Conservation (phyloP, 208 protist genomes). For the Trypanosoma avium region DNA sequence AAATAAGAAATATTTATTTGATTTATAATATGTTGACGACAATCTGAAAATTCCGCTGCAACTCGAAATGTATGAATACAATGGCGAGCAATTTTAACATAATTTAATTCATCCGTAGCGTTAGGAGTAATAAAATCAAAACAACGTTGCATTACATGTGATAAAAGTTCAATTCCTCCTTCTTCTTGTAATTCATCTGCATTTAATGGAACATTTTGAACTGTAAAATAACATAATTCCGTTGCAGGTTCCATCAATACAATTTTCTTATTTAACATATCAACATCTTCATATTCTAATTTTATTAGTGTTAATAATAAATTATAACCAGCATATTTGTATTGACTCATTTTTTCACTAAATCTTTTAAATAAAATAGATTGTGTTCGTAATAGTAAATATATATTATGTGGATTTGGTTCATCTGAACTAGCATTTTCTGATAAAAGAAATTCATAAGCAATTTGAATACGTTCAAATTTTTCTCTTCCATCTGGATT, state of each 20-base stretch:
- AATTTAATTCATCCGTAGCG: conserved; percentile 41
- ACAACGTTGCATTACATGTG: conserved; percentile 62
- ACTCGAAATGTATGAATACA: conserved; percentile 83
- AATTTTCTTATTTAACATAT: conserved; percentile 70
- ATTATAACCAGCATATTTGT: conserved; percentile 95
- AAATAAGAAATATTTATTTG: conserved; percentile 57
- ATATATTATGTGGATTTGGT: conserved; percentile 63
- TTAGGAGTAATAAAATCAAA: conserved; percentile 65
- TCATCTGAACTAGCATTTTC: conserved; percentile 31
- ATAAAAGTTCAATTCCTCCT: conserved; percentile 84
- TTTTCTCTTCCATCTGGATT: conserved; percentile 93
- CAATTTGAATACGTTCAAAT: conserved; percentile 92
- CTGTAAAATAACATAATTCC: conserved; percentile 89
- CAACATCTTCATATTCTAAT: conserved; percentile 56
- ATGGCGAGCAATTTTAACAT: conserved; percentile 59
- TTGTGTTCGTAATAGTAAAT: conserved; percentile 86
- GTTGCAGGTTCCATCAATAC: conserved; percentile 78
- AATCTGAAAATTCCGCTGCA: conserved; percentile 70
- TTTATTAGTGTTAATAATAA: conserved; percentile 84
- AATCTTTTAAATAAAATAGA: conserved; percentile 92
- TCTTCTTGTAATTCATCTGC: conserved; percentile 93
- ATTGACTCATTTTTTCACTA: conserved; percentile 64
- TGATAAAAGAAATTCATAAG: conserved; percentile 86
- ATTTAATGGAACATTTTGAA: conserved; percentile 91
- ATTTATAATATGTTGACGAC: conserved; percentile 52